Percentiles rank a stretch among this genome's conserved stretches.
Evolutionary conservation across 2,329 filamentous ascomycete genomes (phyloP).

Genomic region (Fonsecaea pedrosoi): DNA sequence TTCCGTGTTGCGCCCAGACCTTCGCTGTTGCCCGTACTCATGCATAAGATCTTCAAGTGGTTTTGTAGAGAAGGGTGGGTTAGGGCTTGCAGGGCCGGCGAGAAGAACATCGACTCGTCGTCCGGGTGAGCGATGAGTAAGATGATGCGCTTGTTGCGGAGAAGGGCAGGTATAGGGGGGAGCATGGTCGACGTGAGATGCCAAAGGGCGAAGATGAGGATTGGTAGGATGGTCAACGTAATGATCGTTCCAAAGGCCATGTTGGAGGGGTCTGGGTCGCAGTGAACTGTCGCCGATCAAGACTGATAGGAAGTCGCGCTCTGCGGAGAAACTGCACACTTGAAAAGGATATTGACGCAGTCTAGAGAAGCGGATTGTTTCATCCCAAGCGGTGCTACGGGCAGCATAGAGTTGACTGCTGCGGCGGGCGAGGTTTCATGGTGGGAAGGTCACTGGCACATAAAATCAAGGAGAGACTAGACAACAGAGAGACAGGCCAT

Average conservation of each 20-base stretch:
- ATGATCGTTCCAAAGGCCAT: slow-evolving; percentile 29
- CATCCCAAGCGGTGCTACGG: not conserved
- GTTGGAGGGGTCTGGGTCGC: not conserved
- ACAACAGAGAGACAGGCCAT: slow-evolving; percentile 8
- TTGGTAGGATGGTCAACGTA: slow-evolving; percentile 31
- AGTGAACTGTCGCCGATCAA: not conserved
- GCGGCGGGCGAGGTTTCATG: slow-evolving; percentile 3
- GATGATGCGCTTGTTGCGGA: slow-evolving; percentile 84
- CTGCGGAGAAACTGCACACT: not conserved
- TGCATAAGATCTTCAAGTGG: slow-evolving; percentile 90
- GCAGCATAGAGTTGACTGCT: not conserved
- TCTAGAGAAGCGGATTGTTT: not conserved
- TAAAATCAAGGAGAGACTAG: slow-evolving; percentile 6
- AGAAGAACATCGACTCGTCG: slow-evolving; percentile 99
- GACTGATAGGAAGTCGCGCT: not conserved
- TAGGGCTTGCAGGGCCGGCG: slow-evolving; percentile 83
- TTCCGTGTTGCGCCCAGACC: slow-evolving; percentile 83
- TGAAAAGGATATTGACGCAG: not conserved
- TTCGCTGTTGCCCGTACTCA: slow-evolving; percentile 86
- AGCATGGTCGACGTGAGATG: slow-evolving; percentile 45
- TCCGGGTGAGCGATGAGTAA: slow-evolving; percentile 96
- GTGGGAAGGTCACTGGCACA: not conserved
- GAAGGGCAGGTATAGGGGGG: slow-evolving; percentile 60
- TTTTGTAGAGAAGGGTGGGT: slow-evolving; percentile 81
- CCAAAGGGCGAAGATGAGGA: slow-evolving; percentile 38